Evolutionary conservation across 306 rosid genomes (phyloP).

Genomic region (Cyamopsis tetragonoloba): DNA sequence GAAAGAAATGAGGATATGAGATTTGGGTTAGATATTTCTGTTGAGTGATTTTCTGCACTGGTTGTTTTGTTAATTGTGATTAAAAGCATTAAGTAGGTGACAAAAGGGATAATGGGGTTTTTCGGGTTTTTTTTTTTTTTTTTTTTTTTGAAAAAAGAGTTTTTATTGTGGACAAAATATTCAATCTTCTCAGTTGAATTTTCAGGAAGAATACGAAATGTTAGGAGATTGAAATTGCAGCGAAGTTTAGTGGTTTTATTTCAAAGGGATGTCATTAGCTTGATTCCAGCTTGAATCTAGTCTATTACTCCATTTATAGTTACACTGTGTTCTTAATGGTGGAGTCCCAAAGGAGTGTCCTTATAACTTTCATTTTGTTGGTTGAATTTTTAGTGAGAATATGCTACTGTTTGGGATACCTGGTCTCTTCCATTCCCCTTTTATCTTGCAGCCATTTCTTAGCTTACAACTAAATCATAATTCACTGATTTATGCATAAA

Average conservation of each 20-base stretch:
- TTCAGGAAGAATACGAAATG: neutral
- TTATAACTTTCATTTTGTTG: neutral
- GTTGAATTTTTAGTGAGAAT: neutral
- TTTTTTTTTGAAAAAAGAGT: too few relatives aligned
- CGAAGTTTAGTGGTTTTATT: neutral
- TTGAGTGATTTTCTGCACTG: neutral
- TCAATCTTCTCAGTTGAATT: neutral
- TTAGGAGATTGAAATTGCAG: neutral
- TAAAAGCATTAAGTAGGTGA: too few relatives aligned
- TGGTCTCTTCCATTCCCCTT: neutral
- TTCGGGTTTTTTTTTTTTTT: neutral
- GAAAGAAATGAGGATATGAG: neutral
- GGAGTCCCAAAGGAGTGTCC: neutral
- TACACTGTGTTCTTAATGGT: neutral
- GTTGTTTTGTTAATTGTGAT: too few relatives aligned
- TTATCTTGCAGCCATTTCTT: neutral
- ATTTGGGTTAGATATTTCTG: neutral
- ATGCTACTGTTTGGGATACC: neutral
- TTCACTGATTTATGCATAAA: constrained; percentile 6
- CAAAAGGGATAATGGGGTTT: neutral
- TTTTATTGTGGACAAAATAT: neutral
- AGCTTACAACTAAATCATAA: constrained; percentile 10
- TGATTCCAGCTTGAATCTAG: neutral
- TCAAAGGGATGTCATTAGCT: neutral
- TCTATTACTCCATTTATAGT: too few relatives aligned